Evolutionary conservation across 2,329 filamentous ascomycete genomes (phyloP), one percentile per base, ranked within the genome.

Genomic region (Sclerotinia nivalis): DNA sequence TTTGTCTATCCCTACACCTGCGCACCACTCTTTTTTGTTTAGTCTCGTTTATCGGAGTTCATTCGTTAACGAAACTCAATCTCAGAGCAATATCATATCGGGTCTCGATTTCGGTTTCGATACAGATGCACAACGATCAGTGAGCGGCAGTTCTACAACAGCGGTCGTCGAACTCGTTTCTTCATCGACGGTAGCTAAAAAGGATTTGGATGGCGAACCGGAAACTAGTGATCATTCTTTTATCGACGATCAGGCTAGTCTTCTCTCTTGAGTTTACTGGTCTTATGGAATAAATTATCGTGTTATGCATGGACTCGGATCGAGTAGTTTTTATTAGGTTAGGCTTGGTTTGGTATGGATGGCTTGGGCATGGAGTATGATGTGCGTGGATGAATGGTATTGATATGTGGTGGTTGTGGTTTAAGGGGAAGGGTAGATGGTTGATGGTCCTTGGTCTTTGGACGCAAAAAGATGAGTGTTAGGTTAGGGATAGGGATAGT

Each of bases 221-320:
- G 47, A 66, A n/a, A 47, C 34, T 37, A 60, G 70, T 20, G 66
- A 66, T 58, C 69, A 68, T 37, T 74, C 69, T 43, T 55, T 76
- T 58, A 74, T 73, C 37, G 76, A 77, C 68, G 75, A 77, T 40
- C 72, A 75, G 55, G 75, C 75, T 58, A 77, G 72, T 70, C 72
- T 75, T 71, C 73, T 77, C 68, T 77, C 75, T 66, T 77, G 61
- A 76, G 47, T n/a, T 56, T 37, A 56, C 54, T 6, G 31, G 20
- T 34, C 15, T 43, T 15, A 43, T 6, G 54, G 22, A 56, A n/a
- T 34, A 37, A 56, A 56, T 37, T 20, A 12, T 52, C 61, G n/a
- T 25, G 20, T 50, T 64, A 40, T 52, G 47, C 47, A 64, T 58
- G 55, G 55, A 58, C 10, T 58, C 55, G 55, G 61, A 52, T 52